Evolutionary conservation across 352 stramenopile species (phyloP), one percentile per base, ranked within the genome.

Genomic region (Globisporangium middletonii): DNA sequence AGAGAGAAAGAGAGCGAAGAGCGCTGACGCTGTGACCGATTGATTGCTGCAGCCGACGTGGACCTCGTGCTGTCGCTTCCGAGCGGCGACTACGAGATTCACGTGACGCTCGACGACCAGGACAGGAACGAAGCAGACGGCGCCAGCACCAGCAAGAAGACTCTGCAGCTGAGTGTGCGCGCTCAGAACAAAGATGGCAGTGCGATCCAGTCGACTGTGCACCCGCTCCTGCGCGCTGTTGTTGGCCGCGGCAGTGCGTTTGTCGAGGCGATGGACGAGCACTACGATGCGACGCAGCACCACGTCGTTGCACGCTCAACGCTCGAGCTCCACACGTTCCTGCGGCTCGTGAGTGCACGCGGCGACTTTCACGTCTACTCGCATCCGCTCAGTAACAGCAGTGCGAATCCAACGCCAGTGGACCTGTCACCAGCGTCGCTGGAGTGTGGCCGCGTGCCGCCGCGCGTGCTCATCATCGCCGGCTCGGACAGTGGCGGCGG

Each of bases 401-500:
- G 9, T 4, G 23, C 27, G 13, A 23, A 26, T 16, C 18, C 23
- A 27, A 33, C 3, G 2, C 6, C 8, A 19, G 5, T 50, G 41
- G 41, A 18, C 15, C 9, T 46, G 4, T 19, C 18, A 13, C 41
- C 2, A 18, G 18, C 13, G 43, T 12, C 30, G 35, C 53, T 28
- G 6, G 13, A 26, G 6, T 26, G 43, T 28, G n/a, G 47, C n/a
- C 48, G 33, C 12, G 41, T 53, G 0, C 50, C 62, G 12, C 59
- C 72, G 26, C 73, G 74, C 9, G 86, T 97, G 26, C 90, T 97
- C 50, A 97, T 87, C 27, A 97, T 98, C 59, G 94, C 94, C 7
- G 94, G 94, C 49, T 96, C 82, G 2, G 94, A 98, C 71, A 97
- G 86, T 13, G 92, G 92, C 18, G 94, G 72, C 3, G 72, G 72